Evolutionary conservation across 768 basidiomycete genomes (phyloP).

Genomic region (Fomitopsis pulvina): DNA sequence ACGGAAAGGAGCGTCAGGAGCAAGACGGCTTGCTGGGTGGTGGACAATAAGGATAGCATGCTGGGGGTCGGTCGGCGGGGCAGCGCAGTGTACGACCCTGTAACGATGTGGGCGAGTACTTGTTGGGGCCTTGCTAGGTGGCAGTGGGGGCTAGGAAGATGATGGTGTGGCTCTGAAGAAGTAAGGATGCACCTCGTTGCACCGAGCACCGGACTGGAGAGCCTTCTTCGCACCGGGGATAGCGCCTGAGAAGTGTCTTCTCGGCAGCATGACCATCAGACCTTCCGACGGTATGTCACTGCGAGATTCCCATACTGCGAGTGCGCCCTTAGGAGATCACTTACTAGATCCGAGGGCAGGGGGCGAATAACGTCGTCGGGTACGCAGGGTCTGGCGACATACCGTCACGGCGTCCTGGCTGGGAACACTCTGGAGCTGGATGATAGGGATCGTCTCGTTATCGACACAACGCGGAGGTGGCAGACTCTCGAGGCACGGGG

Average conservation of each 20-base stretch:
- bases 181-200: no score
- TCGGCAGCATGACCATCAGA: not conserved
- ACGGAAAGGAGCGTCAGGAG: constrained; percentile 10
- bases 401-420: no score
- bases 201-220: no score
- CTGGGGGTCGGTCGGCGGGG: not conserved
- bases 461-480: no score
- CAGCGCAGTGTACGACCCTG: not conserved
- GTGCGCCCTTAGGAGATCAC: not conserved
- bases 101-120: no score
- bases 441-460: no score
- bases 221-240: no score
- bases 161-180: not conserved
- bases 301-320: not conserved
- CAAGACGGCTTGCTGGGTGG: not conserved
- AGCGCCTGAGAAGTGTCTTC: no score
- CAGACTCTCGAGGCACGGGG: no score
- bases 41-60: not conserved
- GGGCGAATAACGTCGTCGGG: not conserved
- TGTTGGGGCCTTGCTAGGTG: not conserved
- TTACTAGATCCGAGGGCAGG: not conserved
- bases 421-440: no score
- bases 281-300: not conserved
- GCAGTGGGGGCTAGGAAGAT: not conserved
- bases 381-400: no score